Evolutionary conservation across 306 rosid species (phyloP), one percentile per base, ranked within the genome.

Genomic region (Cucurbita pepo): DNA sequence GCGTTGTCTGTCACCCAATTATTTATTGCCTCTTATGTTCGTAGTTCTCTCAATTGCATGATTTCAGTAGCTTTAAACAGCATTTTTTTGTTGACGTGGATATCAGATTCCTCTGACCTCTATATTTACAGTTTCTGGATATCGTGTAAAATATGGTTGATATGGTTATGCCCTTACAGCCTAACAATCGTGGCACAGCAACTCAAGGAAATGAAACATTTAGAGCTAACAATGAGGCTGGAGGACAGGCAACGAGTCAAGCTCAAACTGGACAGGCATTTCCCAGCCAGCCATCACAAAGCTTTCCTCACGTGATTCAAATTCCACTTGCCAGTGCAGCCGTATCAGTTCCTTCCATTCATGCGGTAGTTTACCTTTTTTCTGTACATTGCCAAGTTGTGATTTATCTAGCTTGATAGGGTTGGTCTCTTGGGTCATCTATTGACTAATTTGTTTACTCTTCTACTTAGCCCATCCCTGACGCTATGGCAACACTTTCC

Each of bases 381-480:
- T 72, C 72, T 22, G 40, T 58, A 51, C 67, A 72, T 79, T 19
- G 15, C 56, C 36, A 36, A 18, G 1, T 21, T 60, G 21, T 69
- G 38, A 34, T 56, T 51, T 77, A 78, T 65, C 10, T 41, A 18
- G 71, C 71, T 44, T 21, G 41, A 50, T 34, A 50, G 58, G 56
- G 12, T 47, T 50, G 59, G 57, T 69, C 37, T 50, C 30, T 50
- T 48, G 45, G 58, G 10, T 69, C 47, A 47, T 43, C 21, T 48
- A 67, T 74, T 66, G 66, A 54, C 45, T 36, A 48, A 30, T 41
- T 53, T 3, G 16, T 4, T 9, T 41, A 69, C 74, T 5, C 11
- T 21, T 34, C 21, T 75, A 11, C 59, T 62, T 92, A 95, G 99
- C 96, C 99, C 70, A 88, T 91, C 76, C 96, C 99, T 36, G 78